Percentiles rank a stretch among this genome's conserved stretches.
Evolutionary conservation across 2,329 filamentous ascomycete species (phyloP).

Genomic region (Fusarium stilboides): DNA sequence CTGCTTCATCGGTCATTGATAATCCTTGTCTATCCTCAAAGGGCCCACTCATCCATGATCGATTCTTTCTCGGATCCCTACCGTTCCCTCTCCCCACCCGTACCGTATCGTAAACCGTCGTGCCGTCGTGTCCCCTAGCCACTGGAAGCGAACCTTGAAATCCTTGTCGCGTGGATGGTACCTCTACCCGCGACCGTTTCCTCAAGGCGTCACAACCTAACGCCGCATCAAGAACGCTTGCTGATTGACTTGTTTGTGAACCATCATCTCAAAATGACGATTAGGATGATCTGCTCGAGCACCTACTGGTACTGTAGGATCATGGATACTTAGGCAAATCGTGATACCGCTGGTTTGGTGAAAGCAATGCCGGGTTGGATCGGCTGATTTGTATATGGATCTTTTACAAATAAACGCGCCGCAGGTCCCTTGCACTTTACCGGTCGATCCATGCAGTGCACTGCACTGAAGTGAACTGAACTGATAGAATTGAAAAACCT

Average conservation of each 20-base stretch:
- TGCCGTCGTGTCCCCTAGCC: constrained; percentile 40
- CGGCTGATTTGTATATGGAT: constrained; percentile 26
- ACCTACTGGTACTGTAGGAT: not conserved
- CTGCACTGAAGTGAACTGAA: constrained; percentile 38
- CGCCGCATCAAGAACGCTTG: constrained; percentile 31
- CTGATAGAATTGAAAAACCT: constrained; percentile 32
- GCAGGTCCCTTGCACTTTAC: constrained; percentile 29
- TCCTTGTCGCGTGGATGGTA: constrained; percentile 41
- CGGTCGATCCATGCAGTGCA: constrained; percentile 43
- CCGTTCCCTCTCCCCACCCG: constrained; percentile 35
- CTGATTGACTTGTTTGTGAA: constrained; percentile 22
- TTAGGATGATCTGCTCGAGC: not conserved
- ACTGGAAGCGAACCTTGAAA: constrained; percentile 46
- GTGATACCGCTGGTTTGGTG: constrained; percentile 6
- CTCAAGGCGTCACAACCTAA: constrained; percentile 29
- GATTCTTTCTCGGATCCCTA: constrained; percentile 45
- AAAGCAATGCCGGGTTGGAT: constrained; percentile 29
- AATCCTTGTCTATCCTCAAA: constrained; percentile 38
- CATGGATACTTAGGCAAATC: not conserved
- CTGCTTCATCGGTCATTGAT: constrained; percentile 41
- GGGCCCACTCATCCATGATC: constrained; percentile 47
- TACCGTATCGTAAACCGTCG: constrained; percentile 45
- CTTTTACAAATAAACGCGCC: constrained; percentile 34
- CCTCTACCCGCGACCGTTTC: constrained; percentile 43
- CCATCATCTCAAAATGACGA: constrained; percentile 1